Evolutionary conservation across 2,329 filamentous ascomycete species (phyloP).

Genomic region (Epichloe baconii): DNA sequence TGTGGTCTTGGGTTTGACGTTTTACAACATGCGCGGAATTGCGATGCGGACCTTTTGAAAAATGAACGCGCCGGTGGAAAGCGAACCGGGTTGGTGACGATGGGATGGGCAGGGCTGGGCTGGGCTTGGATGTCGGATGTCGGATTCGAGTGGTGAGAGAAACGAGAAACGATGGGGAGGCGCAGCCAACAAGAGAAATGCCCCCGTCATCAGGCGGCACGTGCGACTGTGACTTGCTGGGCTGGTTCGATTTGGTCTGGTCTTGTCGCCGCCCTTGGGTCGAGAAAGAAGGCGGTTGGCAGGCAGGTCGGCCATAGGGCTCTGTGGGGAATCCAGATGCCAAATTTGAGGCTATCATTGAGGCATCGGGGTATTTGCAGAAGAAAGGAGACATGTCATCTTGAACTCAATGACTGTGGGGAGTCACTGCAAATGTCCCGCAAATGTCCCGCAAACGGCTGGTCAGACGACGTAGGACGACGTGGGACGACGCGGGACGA

Average conservation of each 20-base stretch:
- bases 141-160: not conserved
- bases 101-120: not conserved
- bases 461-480: too few species aligned
- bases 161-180: not conserved
- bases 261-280: too few species aligned
- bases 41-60: not conserved
- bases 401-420: too few species aligned
- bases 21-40: not conserved
- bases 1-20: not conserved
- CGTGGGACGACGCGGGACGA: too few species aligned
- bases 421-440: too few species aligned
- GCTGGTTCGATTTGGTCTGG: not conserved
- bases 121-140: not conserved
- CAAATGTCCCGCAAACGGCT: too few species aligned
- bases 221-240: not conserved
- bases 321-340: too few species aligned
- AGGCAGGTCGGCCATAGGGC: too few species aligned
- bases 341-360: too few species aligned
- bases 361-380: too few species aligned
- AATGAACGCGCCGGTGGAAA: not conserved
- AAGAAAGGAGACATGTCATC: too few species aligned
- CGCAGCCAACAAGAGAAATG: not conserved
- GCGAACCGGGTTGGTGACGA: not conserved
- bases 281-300: too few species aligned
- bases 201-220: conserved; percentile 1